These are phyloP conservation scores for Dendrostoma leiphaemia DNA, from an alignment of 2,329 filamentous ascomycete genomes.

Conservation along the genomic window DNA sequence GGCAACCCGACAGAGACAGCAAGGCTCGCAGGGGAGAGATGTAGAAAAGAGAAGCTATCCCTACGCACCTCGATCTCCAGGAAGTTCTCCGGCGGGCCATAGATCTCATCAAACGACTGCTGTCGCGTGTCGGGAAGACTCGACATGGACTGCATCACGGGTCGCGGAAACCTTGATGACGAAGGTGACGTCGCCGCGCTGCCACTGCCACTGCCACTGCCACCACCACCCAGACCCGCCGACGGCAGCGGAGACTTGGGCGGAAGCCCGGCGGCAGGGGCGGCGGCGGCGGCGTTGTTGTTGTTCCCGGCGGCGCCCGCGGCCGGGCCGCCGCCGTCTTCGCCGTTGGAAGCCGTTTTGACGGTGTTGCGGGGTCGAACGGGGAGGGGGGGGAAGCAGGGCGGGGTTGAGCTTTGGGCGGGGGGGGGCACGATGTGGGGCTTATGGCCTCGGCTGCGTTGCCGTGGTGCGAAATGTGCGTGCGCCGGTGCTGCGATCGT, in stretches of 20 bases:
- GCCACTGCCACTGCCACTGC: neutral
- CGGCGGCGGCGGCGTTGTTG: slow-evolving; percentile 16
- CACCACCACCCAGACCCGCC: neutral
- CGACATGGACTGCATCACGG: slow-evolving; percentile 51
- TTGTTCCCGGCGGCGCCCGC: slow-evolving; percentile 26
- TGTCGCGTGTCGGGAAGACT: slow-evolving; percentile 72
- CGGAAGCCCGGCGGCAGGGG: slow-evolving; percentile 20
- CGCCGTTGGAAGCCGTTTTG: slow-evolving; percentile 43
- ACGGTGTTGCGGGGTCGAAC: slow-evolving; percentile 28
- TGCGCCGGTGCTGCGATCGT: too few species aligned
- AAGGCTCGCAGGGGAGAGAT: neutral
- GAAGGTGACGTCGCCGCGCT: slow-evolving; percentile 25
- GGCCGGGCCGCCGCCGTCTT: slow-evolving; percentile 30
- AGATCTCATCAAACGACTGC: slow-evolving; percentile 98
- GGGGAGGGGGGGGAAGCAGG: too few species aligned
- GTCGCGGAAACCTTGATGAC: slow-evolving; percentile 43
- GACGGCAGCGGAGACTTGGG: slow-evolving; percentile 17
- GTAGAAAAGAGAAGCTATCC: neutral
- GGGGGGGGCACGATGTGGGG: too few species aligned
- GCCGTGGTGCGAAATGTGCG: too few species aligned
- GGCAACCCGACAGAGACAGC: too few species aligned
- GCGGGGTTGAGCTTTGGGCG: too few species aligned
- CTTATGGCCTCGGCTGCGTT: too few species aligned
- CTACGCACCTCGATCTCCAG: slow-evolving; percentile 85
- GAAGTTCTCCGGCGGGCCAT: slow-evolving; percentile 97